Evolutionary conservation across 2,329 filamentous ascomycete genomes (phyloP).

Genomic region (Hortaea werneckii): DNA sequence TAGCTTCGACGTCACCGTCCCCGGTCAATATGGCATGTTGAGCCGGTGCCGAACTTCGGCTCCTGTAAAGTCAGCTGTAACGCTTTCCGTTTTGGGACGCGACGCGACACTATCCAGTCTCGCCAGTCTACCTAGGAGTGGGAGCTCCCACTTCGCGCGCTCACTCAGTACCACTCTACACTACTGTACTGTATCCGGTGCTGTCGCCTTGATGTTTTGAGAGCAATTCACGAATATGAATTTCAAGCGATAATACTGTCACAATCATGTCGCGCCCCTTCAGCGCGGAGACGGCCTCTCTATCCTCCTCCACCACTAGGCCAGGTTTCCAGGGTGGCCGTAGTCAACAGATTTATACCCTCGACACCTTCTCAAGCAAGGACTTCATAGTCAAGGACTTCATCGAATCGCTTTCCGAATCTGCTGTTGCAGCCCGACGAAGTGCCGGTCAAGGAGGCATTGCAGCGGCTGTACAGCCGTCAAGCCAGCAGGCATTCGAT

Average conservation of each 20-base stretch:
- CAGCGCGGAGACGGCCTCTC: conserved; percentile 5
- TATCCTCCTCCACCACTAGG: conserved; percentile 1
- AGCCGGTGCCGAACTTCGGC: no score
- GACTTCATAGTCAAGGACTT: conserved; percentile 99
- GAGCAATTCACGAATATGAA: no score
- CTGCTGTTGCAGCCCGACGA: conserved; percentile 66
- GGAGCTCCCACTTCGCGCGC: no score
- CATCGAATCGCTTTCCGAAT: conserved; percentile 83
- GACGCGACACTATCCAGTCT: no score
- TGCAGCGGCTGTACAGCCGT: conserved; percentile 22
- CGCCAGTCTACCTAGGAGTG: no score
- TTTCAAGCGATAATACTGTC: no score
- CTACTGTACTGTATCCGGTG: no score
- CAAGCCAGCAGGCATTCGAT: conserved; percentile 52
- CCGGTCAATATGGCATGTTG: neutral
- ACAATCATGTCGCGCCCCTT: conserved; percentile 1
- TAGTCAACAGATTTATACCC: conserved; percentile 50
- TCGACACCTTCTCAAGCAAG: conserved; percentile 59
- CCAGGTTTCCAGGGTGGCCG: neutral
- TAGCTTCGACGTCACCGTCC: neutral
- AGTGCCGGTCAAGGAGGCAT: conserved; percentile 46
- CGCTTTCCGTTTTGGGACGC: no score
- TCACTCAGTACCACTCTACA: no score
- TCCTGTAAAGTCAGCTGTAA: no score
- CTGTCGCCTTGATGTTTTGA: no score